These are phyloP conservation scores for Aegilops speltoides DNA, from an alignment of 176 grass and related monocot genomes.

Conservation along the genomic window DNA sequence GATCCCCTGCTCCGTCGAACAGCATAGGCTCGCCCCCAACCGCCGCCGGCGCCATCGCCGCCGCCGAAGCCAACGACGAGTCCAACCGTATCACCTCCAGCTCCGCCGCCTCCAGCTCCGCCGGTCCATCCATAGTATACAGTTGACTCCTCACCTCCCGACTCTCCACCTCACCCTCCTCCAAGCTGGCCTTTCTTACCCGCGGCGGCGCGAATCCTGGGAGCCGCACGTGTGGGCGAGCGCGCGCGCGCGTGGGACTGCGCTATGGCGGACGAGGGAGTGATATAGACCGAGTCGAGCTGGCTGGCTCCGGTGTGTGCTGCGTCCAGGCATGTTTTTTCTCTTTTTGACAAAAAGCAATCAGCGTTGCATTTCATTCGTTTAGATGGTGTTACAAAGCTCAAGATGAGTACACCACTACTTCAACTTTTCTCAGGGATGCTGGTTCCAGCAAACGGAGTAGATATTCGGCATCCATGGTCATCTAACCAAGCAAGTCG, in stretches of 20 bases:
- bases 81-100: constrained; percentile 54
- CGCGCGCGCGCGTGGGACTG: constrained; percentile 31
- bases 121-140: constrained; percentile 45
- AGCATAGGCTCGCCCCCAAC: constrained; percentile 52
- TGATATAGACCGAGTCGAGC: background rate
- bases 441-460: background rate
- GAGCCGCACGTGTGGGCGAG: constrained; percentile 46
- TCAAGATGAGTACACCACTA: too few species aligned
- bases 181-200: constrained; percentile 28
- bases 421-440: too few species aligned
- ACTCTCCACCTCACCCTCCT: background rate
- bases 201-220: constrained; percentile 58
- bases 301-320: too few species aligned
- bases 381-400: too few species aligned
- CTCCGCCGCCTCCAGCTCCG: constrained; percentile 63
- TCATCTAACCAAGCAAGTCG: background rate
- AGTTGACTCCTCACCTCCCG: constrained; percentile 34
- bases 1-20: constrained; percentile 43
- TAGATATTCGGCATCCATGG: background rate
- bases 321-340: too few species aligned
- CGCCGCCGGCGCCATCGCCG: constrained; percentile 8
- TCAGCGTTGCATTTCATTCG: too few species aligned
- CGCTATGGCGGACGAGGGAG: constrained; percentile 32
- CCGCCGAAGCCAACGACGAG: constrained; percentile 26
- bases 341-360: too few species aligned